Conservation (phyloP, 2,329 filamentous ascomycete genomes). For the Arthrobotrys conoides region DNA sequence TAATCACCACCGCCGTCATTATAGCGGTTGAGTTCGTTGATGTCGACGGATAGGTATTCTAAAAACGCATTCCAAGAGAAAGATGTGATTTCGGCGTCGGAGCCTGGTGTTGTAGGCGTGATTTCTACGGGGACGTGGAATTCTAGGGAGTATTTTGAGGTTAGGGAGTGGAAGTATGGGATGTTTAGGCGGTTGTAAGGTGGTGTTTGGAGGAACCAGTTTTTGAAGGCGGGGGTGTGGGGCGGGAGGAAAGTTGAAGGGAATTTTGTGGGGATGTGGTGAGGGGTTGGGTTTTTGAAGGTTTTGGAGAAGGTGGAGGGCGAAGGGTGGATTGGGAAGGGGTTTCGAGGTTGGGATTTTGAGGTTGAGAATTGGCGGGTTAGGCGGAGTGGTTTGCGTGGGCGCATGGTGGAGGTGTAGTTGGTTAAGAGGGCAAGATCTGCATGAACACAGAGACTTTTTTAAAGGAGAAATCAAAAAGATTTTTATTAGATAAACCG, state of each 20-base stretch:
- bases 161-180: constrained; percentile 8
- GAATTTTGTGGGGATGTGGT: constrained; percentile 32
- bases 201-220: constrained; percentile 29
- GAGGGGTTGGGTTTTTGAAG: background rate
- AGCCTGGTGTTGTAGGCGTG: background rate
- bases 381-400: constrained; percentile 3
- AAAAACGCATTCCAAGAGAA: constrained; percentile 26
- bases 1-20: background rate
- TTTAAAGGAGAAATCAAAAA: no score
- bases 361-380: constrained; percentile 14
- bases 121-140: constrained; percentile 35
- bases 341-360: constrained; percentile 4
- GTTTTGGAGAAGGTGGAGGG: constrained; percentile 34
- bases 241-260: constrained; percentile 10
- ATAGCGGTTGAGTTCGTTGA: background rate
- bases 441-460: background rate
- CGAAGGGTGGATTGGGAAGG: constrained; percentile 8
- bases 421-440: no score
- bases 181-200: constrained; percentile 32
- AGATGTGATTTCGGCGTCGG: background rate
- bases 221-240: constrained; percentile 43
- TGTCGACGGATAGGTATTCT: constrained; percentile 8
- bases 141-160: background rate
- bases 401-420: constrained; percentile 3
- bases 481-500: background rate